Evolutionary conservation across 768 basidiomycete genomes (phyloP).

Genomic region (Chiua virens): DNA sequence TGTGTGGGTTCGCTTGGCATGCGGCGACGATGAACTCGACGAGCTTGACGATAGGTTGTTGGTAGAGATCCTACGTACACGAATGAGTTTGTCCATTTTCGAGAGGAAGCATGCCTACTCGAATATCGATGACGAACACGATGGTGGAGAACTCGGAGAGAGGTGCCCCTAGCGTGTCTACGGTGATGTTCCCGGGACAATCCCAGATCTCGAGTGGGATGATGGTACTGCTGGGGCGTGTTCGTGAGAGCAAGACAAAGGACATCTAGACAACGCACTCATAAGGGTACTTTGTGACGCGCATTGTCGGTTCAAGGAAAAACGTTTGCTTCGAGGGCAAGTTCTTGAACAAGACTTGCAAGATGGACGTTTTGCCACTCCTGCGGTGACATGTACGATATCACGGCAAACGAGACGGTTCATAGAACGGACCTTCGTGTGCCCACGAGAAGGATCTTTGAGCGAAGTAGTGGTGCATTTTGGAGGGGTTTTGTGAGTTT

Average conservation of each 20-base stretch:
- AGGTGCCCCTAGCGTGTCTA: slow-evolving; percentile 73
- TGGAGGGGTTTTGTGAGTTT: slow-evolving; percentile 8
- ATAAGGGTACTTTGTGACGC: slow-evolving; percentile 68
- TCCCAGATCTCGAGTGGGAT: slow-evolving; percentile 96
- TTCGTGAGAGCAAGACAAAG: background rate
- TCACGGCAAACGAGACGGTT: background rate
- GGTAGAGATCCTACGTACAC: slow-evolving; percentile 67
- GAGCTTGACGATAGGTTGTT: slow-evolving; percentile 78
- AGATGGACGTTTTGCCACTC: slow-evolving; percentile 90
- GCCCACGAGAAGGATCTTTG: slow-evolving; percentile 73
- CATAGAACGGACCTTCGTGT: slow-evolving; percentile 52
- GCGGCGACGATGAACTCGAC: slow-evolving; percentile 80
- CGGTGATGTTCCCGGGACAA: slow-evolving; percentile 82
- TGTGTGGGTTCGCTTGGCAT: slow-evolving; percentile 69
- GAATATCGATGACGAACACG: slow-evolving; percentile 94
- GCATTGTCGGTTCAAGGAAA: slow-evolving; percentile 85
- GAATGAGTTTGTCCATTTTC: slow-evolving; percentile 1
- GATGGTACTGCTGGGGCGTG: slow-evolving; percentile 60
- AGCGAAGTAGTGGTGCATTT: slow-evolving; percentile 35
- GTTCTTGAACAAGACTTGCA: slow-evolving; percentile 88
- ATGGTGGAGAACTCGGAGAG: slow-evolving; percentile 81
- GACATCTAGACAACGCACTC: slow-evolving; percentile 57
- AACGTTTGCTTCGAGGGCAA: slow-evolving; percentile 83
- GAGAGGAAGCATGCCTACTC: slow-evolving; percentile 47
- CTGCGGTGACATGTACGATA: slow-evolving; percentile 39